Evolutionary conservation across 768 basidiomycete genomes (phyloP).

Genomic region (Naganishia randhawae): DNA sequence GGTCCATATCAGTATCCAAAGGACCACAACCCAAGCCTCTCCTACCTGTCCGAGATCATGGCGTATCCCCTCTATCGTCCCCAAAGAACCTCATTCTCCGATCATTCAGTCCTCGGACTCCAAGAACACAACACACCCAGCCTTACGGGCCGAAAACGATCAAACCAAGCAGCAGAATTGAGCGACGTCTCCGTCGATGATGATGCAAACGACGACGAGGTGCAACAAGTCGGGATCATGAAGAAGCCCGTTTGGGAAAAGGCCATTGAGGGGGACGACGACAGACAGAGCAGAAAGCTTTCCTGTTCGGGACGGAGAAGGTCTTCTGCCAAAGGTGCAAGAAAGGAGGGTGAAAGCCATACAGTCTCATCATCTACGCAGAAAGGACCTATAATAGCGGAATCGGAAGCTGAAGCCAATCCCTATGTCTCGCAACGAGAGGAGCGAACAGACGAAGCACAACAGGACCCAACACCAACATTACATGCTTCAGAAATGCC

Average conservation of each 20-base stretch:
- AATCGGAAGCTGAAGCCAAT: not conserved
- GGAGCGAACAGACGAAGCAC: not conserved
- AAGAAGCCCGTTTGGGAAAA: conserved; percentile 5
- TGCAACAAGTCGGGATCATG: not conserved
- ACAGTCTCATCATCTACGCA: not conserved
- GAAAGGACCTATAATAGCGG: not conserved
- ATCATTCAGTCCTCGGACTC: not conserved
- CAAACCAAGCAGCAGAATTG: conserved; percentile 20
- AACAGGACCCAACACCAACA: not conserved
- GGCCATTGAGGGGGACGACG: conserved; percentile 1
- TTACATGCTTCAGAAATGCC: not conserved
- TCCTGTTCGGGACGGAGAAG: not conserved
- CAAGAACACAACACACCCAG: not conserved
- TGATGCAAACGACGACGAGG: not conserved
- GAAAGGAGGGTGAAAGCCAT: not conserved
- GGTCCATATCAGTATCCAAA: not conserved
- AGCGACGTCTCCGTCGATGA: conserved; percentile 17
- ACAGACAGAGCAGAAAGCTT: conserved; percentile 8
- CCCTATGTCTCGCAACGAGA: not conserved
- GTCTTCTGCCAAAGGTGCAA: conserved; percentile 8
- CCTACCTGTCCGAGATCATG: not conserved
- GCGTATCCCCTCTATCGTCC: conserved; percentile 11
- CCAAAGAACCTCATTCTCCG: conserved; percentile 1
- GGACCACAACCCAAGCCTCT: not conserved
- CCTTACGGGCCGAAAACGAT: conserved; percentile 8